These are phyloP conservation scores for Trametes polyzona DNA, from an alignment of 1,284 basidiomycete species.

Conservation along the genomic window DNA sequence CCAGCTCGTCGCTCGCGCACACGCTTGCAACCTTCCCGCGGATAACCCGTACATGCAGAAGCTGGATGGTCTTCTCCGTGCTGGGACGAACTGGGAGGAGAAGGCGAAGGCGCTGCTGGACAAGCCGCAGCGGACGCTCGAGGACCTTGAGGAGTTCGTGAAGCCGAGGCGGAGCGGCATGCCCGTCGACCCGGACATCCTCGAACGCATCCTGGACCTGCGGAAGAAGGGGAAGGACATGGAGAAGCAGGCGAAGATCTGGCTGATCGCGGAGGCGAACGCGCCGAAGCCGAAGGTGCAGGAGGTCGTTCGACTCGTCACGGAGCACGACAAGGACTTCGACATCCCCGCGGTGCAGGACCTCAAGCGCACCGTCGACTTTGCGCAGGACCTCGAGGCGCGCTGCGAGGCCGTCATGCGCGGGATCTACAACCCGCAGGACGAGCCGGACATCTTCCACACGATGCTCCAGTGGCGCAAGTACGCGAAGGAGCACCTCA, in stretches of 20 bases:
- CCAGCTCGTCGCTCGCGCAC: conserved; percentile 65
- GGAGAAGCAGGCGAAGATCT: conserved; percentile 74
- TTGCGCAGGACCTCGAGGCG: conserved; percentile 73
- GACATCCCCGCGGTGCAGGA: conserved; percentile 66
- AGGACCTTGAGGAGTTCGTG: conserved; percentile 70
- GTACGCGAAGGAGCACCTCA: conserved; percentile 71
- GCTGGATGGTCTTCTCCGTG: conserved; percentile 59
- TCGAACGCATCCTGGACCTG: conserved; percentile 61
- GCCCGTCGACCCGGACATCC: conserved; percentile 64
- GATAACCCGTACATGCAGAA: conserved; percentile 64
- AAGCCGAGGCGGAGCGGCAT: conserved; percentile 56
- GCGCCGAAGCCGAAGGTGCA: conserved; percentile 61
- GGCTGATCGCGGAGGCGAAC: conserved; percentile 59
- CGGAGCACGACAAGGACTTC: conserved; percentile 76
- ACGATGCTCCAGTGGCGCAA: conserved; percentile 71
- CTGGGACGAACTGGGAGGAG: conserved; percentile 74
- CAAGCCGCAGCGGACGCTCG: conserved; percentile 69
- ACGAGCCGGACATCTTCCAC: conserved; percentile 66
- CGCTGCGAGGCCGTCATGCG: conserved; percentile 75
- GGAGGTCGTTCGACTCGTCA: conserved; percentile 68
- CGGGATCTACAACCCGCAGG: conserved; percentile 56
- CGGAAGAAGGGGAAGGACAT: conserved; percentile 71
- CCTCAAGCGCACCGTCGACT: conserved; percentile 67
- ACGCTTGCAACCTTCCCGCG: conserved; percentile 62
- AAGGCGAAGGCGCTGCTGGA: conserved; percentile 63